phyloP scores from a whole-genome alignment of 257 asterid species.

The Solanum dulcamara region DNA sequence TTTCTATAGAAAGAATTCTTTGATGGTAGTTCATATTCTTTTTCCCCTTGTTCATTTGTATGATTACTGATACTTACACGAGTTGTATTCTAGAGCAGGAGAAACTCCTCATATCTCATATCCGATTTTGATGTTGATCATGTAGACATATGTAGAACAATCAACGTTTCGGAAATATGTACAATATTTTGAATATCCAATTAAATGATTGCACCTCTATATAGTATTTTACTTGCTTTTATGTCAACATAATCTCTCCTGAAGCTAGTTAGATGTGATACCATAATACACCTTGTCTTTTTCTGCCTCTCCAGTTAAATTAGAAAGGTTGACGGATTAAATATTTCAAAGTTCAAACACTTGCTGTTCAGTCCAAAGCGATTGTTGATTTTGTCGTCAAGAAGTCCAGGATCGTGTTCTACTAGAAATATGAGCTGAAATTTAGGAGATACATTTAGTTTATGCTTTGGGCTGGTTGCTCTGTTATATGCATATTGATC shows the following conservation, averaged over 20 bases:
- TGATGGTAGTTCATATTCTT: constrained; percentile 11
- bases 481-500: too few relatives aligned
- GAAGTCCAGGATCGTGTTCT: not conserved
- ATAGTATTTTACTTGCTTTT: not conserved
- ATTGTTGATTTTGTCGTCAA: not conserved
- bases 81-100: constrained; percentile 24
- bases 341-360: not conserved
- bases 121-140: constrained; percentile 45
- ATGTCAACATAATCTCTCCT: not conserved
- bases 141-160: constrained; percentile 1
- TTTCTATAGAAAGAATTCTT: constrained; percentile 12
- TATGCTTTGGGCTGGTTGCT: too few relatives aligned
- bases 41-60: constrained; percentile 8
- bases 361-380: not conserved
- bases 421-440: too few relatives aligned
- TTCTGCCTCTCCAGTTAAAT: not conserved
- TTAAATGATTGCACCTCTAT: not conserved
- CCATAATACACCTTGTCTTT: not conserved
- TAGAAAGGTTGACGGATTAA: not conserved
- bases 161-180: not conserved
- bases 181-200: not conserved
- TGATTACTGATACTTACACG: constrained; percentile 20
- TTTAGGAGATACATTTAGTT: too few relatives aligned
- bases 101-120: constrained; percentile 13
- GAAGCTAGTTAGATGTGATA: not conserved